A percentile compares a stretch with the other conserved stretches of the same genome.
Conservation (phyloP, 78 protist species). For the Dictyostelium discoideum region DNA sequence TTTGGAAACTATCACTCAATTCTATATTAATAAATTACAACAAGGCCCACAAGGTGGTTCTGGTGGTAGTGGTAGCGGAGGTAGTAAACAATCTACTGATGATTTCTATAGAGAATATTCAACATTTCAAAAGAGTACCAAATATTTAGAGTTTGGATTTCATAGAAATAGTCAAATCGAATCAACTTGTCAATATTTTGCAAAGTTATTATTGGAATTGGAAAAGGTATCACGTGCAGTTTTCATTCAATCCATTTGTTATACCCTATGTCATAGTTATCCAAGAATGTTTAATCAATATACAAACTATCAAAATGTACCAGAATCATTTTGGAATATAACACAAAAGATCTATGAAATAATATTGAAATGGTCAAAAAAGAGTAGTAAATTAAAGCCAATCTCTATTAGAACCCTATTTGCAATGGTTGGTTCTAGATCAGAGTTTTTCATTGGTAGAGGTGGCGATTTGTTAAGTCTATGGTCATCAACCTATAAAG, state of each 20-base stretch:
- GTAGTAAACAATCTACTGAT: constrained; percentile 9
- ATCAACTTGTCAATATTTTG: constrained; percentile 46
- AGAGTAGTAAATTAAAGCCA: constrained; percentile 24
- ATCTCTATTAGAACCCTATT: constrained; percentile 35
- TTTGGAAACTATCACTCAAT: constrained; percentile 9
- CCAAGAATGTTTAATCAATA: constrained; percentile 28
- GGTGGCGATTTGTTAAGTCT: constrained; percentile 28
- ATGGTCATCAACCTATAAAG: neutral
- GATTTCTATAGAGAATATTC: constrained; percentile 71
- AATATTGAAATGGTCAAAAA: constrained; percentile 49
- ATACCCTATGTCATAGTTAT: neutral
- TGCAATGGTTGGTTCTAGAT: neutral
- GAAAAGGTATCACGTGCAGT: constrained; percentile 62
- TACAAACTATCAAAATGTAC: neutral
- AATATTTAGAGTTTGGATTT: constrained; percentile 65
- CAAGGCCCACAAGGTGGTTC: neutral
- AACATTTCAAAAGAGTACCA: constrained; percentile 29
- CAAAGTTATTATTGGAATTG: constrained; percentile 57
- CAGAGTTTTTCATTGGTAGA: constrained; percentile 1
- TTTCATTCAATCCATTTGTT: constrained; percentile 28
- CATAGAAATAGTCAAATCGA: constrained; percentile 24
- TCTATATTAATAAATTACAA: constrained; percentile 36
- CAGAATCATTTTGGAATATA: constrained; percentile 38
- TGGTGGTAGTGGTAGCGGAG: neutral
- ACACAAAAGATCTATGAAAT: constrained; percentile 41